phyloP scores from a whole-genome alignment of 257 asterid genomes.

The Salvia splendens region DNA sequence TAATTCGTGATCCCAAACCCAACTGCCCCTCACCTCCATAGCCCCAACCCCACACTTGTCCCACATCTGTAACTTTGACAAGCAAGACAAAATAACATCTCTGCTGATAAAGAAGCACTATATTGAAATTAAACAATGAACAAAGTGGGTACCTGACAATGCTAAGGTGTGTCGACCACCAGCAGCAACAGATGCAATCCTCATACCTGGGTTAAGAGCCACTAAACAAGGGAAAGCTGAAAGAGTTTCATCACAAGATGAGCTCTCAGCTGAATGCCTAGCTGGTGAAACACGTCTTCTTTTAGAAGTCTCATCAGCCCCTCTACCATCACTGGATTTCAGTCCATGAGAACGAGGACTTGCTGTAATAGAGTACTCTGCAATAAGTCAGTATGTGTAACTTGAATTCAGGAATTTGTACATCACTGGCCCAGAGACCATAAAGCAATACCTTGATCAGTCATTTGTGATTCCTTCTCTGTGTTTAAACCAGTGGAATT shows the following conservation, averaged over 20 bases:
- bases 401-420: conserved; percentile 34
- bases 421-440: conserved; percentile 34
- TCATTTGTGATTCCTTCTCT: conserved; percentile 50
- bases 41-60: conserved; percentile 99
- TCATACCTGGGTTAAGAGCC: conserved; percentile 74
- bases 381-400: conserved; percentile 46
- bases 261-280: conserved; percentile 72
- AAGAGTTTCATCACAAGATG: conserved; percentile 74
- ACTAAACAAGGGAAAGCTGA: conserved; percentile 92
- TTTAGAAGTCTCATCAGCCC: conserved; percentile 75
- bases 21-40: conserved; percentile 99
- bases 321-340: conserved; percentile 58
- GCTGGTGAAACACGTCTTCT: conserved; percentile 79
- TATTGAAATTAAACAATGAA: conserved; percentile 14
- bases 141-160: conserved; percentile 66
- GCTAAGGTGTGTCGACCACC: conserved; percentile 97
- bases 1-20: conserved; percentile 89
- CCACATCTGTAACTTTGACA: conserved; percentile 69
- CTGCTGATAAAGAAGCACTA: conserved; percentile 27
- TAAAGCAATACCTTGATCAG: conserved; percentile 67
- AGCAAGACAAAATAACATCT: conserved; percentile 34
- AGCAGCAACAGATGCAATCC: conserved; percentile 81
- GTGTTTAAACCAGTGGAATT: conserved; percentile 46
- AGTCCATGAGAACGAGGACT: conserved; percentile 80
- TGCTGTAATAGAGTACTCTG: conserved; percentile 60